Evolutionary conservation across 1,284 basidiomycete genomes (phyloP).

Genomic region (Sparassis latifolia): DNA sequence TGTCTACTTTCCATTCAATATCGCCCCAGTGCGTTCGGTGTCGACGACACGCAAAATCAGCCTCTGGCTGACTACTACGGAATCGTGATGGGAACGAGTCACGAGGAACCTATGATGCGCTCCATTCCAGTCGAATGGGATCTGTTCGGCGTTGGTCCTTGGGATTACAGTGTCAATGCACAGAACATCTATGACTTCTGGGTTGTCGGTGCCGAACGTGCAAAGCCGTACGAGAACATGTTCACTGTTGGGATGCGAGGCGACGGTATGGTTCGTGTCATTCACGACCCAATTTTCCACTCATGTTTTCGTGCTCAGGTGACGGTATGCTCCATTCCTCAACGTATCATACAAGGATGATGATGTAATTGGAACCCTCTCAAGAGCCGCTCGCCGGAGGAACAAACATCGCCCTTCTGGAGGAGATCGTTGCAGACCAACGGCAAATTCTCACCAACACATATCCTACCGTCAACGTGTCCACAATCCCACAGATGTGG

Average conservation of each 20-base stretch:
- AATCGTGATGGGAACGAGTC: constrained; percentile 66
- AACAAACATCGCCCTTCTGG: constrained; percentile 44
- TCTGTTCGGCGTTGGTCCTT: constrained; percentile 46
- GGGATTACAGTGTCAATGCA: constrained; percentile 54
- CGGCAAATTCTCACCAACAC: constrained; percentile 53
- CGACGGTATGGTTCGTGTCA: constrained; percentile 35
- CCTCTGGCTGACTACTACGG: constrained; percentile 60
- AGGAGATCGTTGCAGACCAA: constrained; percentile 56
- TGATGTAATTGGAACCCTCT: neutral
- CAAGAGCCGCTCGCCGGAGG: constrained; percentile 46
- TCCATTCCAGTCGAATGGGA: constrained; percentile 56
- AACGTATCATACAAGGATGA: too few relatives aligned
- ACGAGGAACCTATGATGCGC: constrained; percentile 64
- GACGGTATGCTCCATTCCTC: constrained; percentile 14
- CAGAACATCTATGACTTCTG: constrained; percentile 53
- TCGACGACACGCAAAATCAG: constrained; percentile 63
- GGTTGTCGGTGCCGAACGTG: constrained; percentile 50
- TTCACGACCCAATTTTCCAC: too few relatives aligned
- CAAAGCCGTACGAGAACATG: constrained; percentile 50
- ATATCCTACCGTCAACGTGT: constrained; percentile 42
- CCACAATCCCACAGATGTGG: constrained; percentile 60
- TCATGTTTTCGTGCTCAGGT: constrained; percentile 5
- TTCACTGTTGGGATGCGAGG: constrained; percentile 66
- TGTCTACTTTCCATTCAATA: constrained; percentile 10
- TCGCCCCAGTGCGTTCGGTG: constrained; percentile 50